Base-by-base conservation (phyloP, 257 asterid species). In the Nicotiana knightiana region DNA sequence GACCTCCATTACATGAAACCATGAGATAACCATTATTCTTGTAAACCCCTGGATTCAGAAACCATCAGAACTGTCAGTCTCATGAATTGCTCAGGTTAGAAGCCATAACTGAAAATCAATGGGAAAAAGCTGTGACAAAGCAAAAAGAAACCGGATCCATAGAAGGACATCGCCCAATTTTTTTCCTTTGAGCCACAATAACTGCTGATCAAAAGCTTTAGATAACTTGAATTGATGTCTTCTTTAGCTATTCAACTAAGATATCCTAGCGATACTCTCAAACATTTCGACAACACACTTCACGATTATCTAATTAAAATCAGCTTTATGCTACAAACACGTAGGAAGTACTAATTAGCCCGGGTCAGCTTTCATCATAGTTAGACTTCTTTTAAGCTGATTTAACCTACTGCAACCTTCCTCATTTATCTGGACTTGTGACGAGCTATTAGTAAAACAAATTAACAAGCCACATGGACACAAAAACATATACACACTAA, bases 1-100 rank as follows among this genome's bases (percentile, higher is more conserved):
- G 97, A 39, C 97, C 97, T 81, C 97, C 94, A 81, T 92, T 90
- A 89, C 97, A 92, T 83, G 94, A 92, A 85, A 92, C 93, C 71
- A 92, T 61, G 26, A 92, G 93, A 87, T 92, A 90, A 18, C 97
- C 94, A 77, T 92, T 90, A 80, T 89, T 92, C 87, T 59, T 82
- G 66, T 92, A 89, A 8, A 85, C 87, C 86, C 97, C 94, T 92
- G 89, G 24, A n/a, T 43, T 43, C 5, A 70, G 10, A 21, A 59
- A 59, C 1, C 9, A n/a, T 59, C 30, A 59, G n/a, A 68, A 39
- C 30, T 15, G 57, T 39, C 10, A n/a, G 18, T 37, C 77, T 39
- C 11, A 15, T 4, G n/a, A 67, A 67, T 4, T 37, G 17, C n/a
- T 37, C 39, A 8, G 76, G n/a, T 9, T 67, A 67, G 76, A 67